Evolutionary conservation across 2,329 filamentous ascomycete genomes (phyloP).

Genomic region (Daldinia sp.): DNA sequence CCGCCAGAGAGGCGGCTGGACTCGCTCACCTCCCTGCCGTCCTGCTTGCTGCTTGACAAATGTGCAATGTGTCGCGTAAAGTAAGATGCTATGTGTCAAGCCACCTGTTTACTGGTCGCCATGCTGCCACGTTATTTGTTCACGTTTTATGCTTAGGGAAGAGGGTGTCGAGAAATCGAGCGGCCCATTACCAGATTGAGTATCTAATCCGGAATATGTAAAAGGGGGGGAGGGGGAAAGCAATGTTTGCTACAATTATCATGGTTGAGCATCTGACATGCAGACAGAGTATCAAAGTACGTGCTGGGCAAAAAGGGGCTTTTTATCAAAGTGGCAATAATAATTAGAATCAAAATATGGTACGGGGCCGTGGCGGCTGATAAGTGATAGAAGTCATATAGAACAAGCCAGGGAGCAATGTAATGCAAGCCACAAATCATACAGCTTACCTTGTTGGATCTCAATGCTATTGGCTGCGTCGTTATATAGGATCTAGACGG

Average conservation of each 20-base stretch:
- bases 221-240: neutral
- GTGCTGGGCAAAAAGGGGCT: neutral
- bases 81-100: neutral
- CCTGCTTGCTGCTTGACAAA: neutral
- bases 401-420: conserved; percentile 11
- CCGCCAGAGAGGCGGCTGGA: neutral
- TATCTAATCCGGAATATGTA: neutral
- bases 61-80: neutral
- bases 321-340: conserved; percentile 2
- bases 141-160: neutral
- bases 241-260: neutral
- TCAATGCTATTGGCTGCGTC: conserved; percentile 17
- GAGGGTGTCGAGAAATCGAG: neutral
- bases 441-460: neutral
- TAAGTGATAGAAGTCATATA: conserved; percentile 18
- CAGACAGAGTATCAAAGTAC: neutral
- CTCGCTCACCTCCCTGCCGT: neutral
- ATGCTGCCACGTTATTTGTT: conserved; percentile 1
- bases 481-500: conserved; percentile 6
- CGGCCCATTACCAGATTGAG: neutral
- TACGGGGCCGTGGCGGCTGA: neutral
- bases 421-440: conserved; percentile 33
- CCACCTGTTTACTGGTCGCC: neutral
- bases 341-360: neutral
- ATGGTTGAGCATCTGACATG: conserved; percentile 1